Percentiles rank a stretch among this genome's conserved stretches.
Evolutionary conservation across 2,329 filamentous ascomycete genomes (phyloP).

Genomic region (Microdochium nivale): DNA sequence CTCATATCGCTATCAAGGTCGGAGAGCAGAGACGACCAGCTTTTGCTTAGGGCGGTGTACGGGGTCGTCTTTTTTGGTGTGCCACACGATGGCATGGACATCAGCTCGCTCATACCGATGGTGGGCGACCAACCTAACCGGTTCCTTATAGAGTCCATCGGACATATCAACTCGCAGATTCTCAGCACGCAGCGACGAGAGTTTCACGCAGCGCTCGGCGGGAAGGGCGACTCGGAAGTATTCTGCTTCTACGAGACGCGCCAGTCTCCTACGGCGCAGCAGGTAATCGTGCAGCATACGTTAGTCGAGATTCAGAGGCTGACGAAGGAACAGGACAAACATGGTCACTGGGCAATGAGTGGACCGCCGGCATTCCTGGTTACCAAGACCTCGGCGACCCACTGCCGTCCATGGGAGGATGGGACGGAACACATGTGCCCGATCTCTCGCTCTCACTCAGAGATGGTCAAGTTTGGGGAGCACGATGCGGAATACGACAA

Average conservation of each 20-base stretch:
- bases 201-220: slow-evolving; percentile 4
- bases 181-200: slow-evolving; percentile 1
- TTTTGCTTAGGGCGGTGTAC: slow-evolving; percentile 4
- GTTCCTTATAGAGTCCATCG: slow-evolving; percentile 3
- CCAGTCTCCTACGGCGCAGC: slow-evolving; percentile 12
- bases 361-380: slow-evolving; percentile 11
- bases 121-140: slow-evolving; percentile 7
- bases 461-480: slow-evolving; percentile 15
- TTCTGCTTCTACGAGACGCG: slow-evolving; percentile 17
- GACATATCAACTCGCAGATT: slow-evolving; percentile 1
- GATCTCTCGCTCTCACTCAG: slow-evolving; percentile 8
- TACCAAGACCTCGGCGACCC: slow-evolving; percentile 13
- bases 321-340: slow-evolving; percentile 5
- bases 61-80: slow-evolving; percentile 11
- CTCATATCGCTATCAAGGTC: slow-evolving; percentile 3
- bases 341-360: slow-evolving; percentile 13
- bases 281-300: slow-evolving; percentile 3
- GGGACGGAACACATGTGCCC: slow-evolving; percentile 11
- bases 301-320: background rate
- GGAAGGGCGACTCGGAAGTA: slow-evolving; percentile 8
- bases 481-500: slow-evolving; percentile 9
- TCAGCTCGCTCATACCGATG: slow-evolving; percentile 10
- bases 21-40: slow-evolving; percentile 2
- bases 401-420: slow-evolving; percentile 13
- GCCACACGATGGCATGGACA: slow-evolving; percentile 11